Evolutionary conservation across 352 stramenopile species (phyloP), one percentile per base, ranked within the genome.

Genomic region (Phytophthora sojae): DNA sequence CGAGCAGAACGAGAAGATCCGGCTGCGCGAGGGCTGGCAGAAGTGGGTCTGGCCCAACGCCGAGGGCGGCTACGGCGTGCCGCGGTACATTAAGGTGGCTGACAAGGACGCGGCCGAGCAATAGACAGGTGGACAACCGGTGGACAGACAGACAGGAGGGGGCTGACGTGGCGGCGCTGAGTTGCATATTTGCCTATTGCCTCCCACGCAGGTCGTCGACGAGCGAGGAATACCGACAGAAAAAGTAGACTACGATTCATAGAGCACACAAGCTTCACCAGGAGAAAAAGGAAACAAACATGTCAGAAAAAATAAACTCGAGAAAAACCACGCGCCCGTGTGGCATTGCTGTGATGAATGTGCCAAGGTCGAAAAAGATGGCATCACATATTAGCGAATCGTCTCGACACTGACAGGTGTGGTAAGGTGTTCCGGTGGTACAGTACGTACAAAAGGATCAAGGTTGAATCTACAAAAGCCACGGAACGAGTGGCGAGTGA

Each of bases 1-100:
- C 72, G 84, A 90, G 30, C 75, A 83, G 70, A 97, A 97, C 77
- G 92, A 97, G 71, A 97, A 94, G 77, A 93, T 97, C 45, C 89
- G 92, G 54, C 77, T 96, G 67, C 89, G 88, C 47, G 65, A 94
- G 19, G 89, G 81, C 61, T 97, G 92, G 92, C 67, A 95, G 59
- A 86, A 90, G 81, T 97, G 92, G 92, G 80, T 97, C 50, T 96
- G 92, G 81, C 92, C 92, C 7, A 97, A 97, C 66, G 80, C 76
- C 37, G 82, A 95, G n/a, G 92, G 92, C 67, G 81, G 85, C 58
- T 93, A 89, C 68, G 92, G 92, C 30, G 88, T 97, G n/a, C 87
- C 89, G 35, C 79, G 82, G 45, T 97, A 97, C 83, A 87, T 97
- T 73, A 97, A 97, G 82, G 64, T 89, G 6, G 64, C 70, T 25